phyloP scores from a whole-genome alignment of 352 stramenopile species.

The Elongisporangium senticosum region DNA sequence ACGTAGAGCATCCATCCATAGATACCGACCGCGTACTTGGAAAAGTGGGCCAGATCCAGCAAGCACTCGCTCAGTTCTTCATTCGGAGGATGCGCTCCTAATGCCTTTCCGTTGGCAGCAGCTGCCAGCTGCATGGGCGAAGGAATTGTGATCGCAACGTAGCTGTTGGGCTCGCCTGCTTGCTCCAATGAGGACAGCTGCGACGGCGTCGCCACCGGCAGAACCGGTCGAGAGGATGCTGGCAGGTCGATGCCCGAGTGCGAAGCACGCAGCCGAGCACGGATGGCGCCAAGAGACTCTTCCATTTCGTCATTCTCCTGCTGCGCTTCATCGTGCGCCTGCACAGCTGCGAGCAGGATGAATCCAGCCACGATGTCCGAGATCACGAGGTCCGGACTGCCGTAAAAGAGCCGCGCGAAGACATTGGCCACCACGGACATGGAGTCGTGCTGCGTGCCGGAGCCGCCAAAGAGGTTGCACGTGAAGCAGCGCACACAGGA shows the following conservation, averaged over 20 bases:
- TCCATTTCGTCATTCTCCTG: constrained; percentile 17
- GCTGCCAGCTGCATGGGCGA: constrained; percentile 9
- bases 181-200: constrained; percentile 19
- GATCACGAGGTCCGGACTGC: constrained; percentile 81
- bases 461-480: constrained; percentile 82
- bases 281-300: constrained; percentile 47
- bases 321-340: constrained; percentile 62
- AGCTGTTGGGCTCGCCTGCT: constrained; percentile 16
- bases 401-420: constrained; percentile 81
- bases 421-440: constrained; percentile 87
- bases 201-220: constrained; percentile 4
- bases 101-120: constrained; percentile 5
- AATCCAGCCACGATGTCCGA: constrained; percentile 86
- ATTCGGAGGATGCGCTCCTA: constrained; percentile 23
- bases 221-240: background rate
- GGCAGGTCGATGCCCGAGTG: background rate
- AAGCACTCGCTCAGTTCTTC: constrained; percentile 39
- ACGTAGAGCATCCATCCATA: constrained; percentile 90
- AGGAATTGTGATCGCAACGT: constrained; percentile 50
- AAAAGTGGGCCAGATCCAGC: constrained; percentile 73
- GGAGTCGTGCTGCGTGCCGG: constrained; percentile 78
- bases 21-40: constrained; percentile 82
- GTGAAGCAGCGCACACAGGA: constrained; percentile 80
- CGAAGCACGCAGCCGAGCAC: constrained; percentile 27
- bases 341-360: constrained; percentile 71